Percentiles rank a stretch among this genome's conserved stretches.
Conservation (phyloP, 139 green algal species). For the Micromonas commoda region DNA sequence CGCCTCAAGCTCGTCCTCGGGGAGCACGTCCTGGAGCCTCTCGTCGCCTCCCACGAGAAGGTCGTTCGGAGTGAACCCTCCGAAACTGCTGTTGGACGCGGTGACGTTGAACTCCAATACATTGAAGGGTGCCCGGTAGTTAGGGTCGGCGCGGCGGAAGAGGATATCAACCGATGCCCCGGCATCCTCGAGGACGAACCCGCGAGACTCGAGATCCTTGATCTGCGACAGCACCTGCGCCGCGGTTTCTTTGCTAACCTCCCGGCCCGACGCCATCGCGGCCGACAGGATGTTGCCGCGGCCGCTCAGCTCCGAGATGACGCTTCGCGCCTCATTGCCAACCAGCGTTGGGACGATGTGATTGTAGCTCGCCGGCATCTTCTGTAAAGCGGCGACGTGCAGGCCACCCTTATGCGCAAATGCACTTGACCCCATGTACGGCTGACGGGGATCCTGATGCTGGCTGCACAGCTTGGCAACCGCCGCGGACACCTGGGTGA, state of each 20-base stretch:
- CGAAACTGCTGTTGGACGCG: conserved; percentile 2
- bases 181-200: conserved; percentile 43
- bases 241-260: conserved; percentile 33
- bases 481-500: conserved; percentile 33
- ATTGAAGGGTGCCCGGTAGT: conserved; percentile 36
- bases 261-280: conserved; percentile 35
- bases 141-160: conserved; percentile 31
- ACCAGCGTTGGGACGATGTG: conserved; percentile 44
- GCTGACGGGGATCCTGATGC: conserved; percentile 22
- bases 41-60: background rate
- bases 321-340: conserved; percentile 40
- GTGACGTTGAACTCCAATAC: conserved; percentile 12
- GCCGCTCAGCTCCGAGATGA: conserved; percentile 42
- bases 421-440: conserved; percentile 40
- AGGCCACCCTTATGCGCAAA: conserved; percentile 51
- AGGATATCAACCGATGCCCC: conserved; percentile 43
- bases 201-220: conserved; percentile 45
- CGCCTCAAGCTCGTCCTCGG: background rate
- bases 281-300: conserved; percentile 42
- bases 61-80: background rate
- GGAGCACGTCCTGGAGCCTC: too few species aligned
- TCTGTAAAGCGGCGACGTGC: conserved; percentile 40
- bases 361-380: conserved; percentile 47
- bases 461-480: conserved; percentile 38
- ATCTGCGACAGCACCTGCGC: conserved; percentile 43